A percentile compares a stretch with the other conserved stretches of the same genome.
Evolutionary conservation across 345 rosid species (phyloP).

Genomic region (Nephelium lappaceum): DNA sequence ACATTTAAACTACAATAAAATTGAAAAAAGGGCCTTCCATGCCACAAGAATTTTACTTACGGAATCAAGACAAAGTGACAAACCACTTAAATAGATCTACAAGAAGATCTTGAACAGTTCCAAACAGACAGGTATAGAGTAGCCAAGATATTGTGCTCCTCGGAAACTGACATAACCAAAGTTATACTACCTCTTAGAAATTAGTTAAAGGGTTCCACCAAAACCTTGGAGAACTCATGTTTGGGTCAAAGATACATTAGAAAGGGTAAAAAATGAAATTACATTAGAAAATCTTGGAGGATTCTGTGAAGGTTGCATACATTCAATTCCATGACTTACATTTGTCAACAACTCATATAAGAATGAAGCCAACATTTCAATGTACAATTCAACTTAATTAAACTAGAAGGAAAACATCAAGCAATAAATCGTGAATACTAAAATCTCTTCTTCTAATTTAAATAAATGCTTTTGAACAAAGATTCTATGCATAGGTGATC

Average conservation of each 20-base stretch:
- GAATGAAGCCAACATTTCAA: not conserved
- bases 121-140: not conserved
- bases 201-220: not conserved
- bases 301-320: not conserved
- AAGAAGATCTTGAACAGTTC: not conserved
- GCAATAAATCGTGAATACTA: not conserved
- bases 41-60: not conserved
- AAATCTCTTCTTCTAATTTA: not conserved
- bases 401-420: not conserved
- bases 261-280: not conserved
- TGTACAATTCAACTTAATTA: not conserved
- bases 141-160: not conserved
- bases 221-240: not conserved
- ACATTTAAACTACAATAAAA: constrained; percentile 5
- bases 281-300: not conserved
- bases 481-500: constrained; percentile 1
- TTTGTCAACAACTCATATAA: not conserved
- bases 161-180: not conserved
- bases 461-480: not conserved
- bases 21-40: not conserved
- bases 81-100: not conserved
- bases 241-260: constrained; percentile 6
- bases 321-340: not conserved
- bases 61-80: no score
- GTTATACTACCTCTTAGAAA: not conserved